These are phyloP conservation scores for Ophiostoma piceae DNA, from an alignment of 2,329 filamentous ascomycete species.

Conservation along the genomic window DNA sequence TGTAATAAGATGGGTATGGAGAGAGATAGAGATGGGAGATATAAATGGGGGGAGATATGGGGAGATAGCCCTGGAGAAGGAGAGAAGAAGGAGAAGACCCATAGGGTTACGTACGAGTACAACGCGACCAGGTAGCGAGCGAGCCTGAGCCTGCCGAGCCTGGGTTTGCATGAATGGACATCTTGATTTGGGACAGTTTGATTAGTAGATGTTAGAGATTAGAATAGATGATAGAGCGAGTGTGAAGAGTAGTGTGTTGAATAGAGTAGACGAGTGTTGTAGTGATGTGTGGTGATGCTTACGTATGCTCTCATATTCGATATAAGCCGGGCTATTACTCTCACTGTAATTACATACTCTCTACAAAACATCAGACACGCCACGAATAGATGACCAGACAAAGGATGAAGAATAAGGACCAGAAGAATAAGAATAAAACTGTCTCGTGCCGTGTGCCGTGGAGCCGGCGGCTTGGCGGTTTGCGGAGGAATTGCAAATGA, in stretches of 20 bases:
- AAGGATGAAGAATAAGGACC: background rate
- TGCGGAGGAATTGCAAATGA: background rate
- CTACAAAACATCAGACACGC: background rate
- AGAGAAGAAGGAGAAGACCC: background rate
- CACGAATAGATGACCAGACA: background rate
- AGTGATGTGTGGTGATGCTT: no score
- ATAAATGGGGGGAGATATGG: no score
- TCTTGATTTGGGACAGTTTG: background rate
- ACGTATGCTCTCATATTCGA: no score
- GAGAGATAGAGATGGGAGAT: background rate
- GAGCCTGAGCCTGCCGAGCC: background rate
- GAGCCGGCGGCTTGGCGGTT: constrained; percentile 8
- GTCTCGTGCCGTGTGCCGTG: background rate
- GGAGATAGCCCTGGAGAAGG: background rate
- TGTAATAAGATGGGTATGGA: no score
- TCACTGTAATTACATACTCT: no score
- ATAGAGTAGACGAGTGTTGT: no score
- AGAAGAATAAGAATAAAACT: background rate
- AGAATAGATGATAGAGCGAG: background rate
- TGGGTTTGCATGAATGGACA: background rate
- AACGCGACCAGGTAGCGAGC: background rate
- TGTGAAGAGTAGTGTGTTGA: no score
- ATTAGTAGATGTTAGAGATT: background rate
- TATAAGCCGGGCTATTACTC: no score
- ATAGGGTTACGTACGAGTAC: background rate